Conservation (phyloP, 2,329 filamentous ascomycete genomes). For the Botryotinia convoluta region DNA sequence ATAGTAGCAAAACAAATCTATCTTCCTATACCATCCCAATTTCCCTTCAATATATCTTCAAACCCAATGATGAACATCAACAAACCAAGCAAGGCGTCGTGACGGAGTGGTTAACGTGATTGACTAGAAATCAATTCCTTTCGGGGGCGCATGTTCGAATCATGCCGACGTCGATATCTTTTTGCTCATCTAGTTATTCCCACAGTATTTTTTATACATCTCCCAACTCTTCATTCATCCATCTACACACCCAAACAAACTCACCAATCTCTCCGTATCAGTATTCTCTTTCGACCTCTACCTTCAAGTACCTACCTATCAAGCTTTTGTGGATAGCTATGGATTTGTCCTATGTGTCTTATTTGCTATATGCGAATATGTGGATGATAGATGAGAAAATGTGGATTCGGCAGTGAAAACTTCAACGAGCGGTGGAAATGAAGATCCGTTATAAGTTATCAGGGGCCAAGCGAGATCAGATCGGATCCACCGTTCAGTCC, state of each 20-base stretch:
- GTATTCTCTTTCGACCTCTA: background rate
- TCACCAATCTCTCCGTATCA: background rate
- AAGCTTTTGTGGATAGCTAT: background rate
- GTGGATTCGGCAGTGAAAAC: background rate
- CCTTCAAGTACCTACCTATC: background rate
- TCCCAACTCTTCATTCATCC: background rate
- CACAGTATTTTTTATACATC: background rate
- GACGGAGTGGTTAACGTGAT: conserved; percentile 8
- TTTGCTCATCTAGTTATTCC: background rate
- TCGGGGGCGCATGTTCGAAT: conserved; percentile 14
- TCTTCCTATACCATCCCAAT: fast-evolving
- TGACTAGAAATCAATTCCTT: conserved; percentile 15
- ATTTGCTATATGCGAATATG: background rate
- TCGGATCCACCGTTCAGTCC: background rate
- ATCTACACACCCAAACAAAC: background rate
- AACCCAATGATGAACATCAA: fast-evolving
- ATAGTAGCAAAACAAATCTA: background rate
- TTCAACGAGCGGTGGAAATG: background rate
- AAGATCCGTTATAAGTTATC: background rate
- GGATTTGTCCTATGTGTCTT: background rate
- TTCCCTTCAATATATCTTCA: background rate
- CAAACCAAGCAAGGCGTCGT: background rate
- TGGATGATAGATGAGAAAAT: background rate
- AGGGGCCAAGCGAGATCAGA: background rate
- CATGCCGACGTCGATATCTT: background rate